Base-by-base conservation (phyloP, 2,329 filamentous ascomycete genomes). In the Gnomoniopsis smithogilvyi region DNA sequence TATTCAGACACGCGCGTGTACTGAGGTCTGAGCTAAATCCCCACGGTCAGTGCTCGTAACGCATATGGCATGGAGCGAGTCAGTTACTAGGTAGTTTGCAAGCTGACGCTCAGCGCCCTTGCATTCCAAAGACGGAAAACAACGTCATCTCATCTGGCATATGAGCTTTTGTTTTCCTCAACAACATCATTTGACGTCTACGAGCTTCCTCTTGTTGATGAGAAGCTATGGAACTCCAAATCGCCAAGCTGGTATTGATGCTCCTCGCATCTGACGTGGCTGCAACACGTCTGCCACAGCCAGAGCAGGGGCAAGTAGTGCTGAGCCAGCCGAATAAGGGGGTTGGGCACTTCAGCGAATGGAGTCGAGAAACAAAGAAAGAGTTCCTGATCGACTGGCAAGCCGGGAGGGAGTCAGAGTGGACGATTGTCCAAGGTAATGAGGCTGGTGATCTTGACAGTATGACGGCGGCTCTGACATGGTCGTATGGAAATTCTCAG, bases 281-380 rank as follows among this genome's bases (percentile, higher is more conserved):
- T 33, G 45, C 21, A 2, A 19, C 45, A 47, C 34, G 38, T 24
- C 12, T 19, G 15, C 19, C 38, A n/a, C 48, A 26, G n/a, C 57
- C 50, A 26, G 36, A 59, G 24, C 21, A 59, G 26, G 45, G n/a
- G 7, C 41, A 59, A 41, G 52, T 51, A 36, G 15, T 59, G 11
- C 41, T 61, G 30, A 52, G 50, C 50, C 19, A 38, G 46, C 60
- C 57, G 2, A 38, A 53, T 22, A 56, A 48, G 19, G 77, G 77
- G 17, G 76, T 78, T 14, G 77, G 77, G 34, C 76, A 79, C 67
- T 78, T 79, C 67, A 77, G 74, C 66, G 75, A 79, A 64, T 79
- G 77, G 77, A 76, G 73, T 26, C 75, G 77, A 38, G 72, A 70
- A 12, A 78, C 71, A 19, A 79, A 79, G 68, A 76, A 74, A 47